These are phyloP conservation scores for Kazachstania martiniae DNA, from an alignment of 805 yeast species.

Conservation along the genomic window DNA sequence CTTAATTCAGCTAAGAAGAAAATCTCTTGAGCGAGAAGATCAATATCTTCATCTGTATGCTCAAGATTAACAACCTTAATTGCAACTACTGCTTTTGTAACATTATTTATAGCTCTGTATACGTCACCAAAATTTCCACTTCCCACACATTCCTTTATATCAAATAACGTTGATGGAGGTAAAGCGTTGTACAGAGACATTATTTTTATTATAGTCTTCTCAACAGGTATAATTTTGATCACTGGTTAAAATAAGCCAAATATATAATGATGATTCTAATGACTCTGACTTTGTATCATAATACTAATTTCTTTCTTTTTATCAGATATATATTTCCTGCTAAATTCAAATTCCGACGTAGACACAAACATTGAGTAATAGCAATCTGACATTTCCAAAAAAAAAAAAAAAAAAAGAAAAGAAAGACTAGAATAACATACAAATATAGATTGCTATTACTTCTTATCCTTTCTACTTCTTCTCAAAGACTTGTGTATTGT, in stretches of 20 bases:
- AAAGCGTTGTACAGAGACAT: background rate
- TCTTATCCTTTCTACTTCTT: background rate
- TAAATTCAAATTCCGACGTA: too few species aligned
- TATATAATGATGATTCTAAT: too few species aligned
- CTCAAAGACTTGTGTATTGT: conserved; percentile 6
- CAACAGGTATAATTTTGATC: too few species aligned
- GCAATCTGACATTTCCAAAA: too few species aligned
- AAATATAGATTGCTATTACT: background rate
- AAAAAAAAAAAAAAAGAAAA: too few species aligned
- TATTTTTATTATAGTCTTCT: background rate
- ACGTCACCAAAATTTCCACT: conserved; percentile 85
- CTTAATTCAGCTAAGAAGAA: conserved; percentile 56
- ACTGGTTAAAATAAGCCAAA: too few species aligned
- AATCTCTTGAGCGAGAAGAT: conserved; percentile 64
- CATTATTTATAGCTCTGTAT: conserved; percentile 42
- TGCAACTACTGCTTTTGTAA: conserved; percentile 48
- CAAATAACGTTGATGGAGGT: conserved; percentile 25
- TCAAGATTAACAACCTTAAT: conserved; percentile 82
- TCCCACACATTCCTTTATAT: conserved; percentile 53
- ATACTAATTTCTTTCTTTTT: too few species aligned
- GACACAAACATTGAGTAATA: too few species aligned
- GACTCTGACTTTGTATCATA: too few species aligned
- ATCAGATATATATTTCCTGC: too few species aligned
- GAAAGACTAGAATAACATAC: background rate
- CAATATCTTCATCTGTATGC: conserved; percentile 64